phyloP scores from a whole-genome alignment of 257 asterid genomes.

The Solanum tarijense region DNA sequence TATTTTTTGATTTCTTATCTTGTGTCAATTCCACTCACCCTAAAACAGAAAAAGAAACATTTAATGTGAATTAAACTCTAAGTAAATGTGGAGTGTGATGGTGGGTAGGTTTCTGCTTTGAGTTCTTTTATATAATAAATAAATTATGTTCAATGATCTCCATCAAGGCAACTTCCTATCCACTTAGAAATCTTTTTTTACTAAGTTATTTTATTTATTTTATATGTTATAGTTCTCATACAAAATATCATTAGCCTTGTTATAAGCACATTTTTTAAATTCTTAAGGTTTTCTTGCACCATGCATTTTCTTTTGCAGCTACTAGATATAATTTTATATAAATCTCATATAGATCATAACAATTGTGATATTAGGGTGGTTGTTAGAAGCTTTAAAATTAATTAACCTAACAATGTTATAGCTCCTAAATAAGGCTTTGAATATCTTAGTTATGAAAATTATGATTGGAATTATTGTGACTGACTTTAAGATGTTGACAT shows the following conservation, averaged over 20 bases:
- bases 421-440: background rate
- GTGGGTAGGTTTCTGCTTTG: background rate
- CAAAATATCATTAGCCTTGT: background rate
- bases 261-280: too few relatives aligned
- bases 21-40: background rate
- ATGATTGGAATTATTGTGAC: slow-evolving; percentile 6
- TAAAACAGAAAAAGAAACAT: background rate
- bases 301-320: too few relatives aligned
- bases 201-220: background rate
- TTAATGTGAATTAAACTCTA: background rate
- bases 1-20: too few relatives aligned
- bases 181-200: background rate
- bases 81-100: too few relatives aligned
- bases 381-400: background rate
- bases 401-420: background rate
- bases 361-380: background rate
- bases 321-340: background rate
- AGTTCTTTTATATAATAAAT: background rate
- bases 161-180: background rate
- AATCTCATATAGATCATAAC: background rate
- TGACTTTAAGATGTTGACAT: background rate
- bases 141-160: background rate
- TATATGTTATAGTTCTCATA: background rate
- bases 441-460: background rate
- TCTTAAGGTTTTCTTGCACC: too few relatives aligned